A percentile compares a stretch with the other conserved stretches of the same genome.
Conservation (phyloP, 352 stramenopile genomes). For the Thalassiosira ordinaria region DNA sequence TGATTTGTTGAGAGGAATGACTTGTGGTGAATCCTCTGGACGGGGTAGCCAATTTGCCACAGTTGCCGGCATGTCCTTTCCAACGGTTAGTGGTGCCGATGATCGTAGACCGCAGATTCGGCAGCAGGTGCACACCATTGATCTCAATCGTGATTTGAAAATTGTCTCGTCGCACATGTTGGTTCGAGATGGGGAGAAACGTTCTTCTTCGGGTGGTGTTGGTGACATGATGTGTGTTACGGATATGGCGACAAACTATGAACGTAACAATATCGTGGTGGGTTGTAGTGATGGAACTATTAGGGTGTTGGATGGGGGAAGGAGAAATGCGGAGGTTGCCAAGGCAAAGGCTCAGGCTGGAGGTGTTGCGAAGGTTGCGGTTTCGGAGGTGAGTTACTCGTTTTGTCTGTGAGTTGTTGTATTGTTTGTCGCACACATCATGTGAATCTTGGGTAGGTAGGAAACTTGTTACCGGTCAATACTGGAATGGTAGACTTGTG, state of each 20-base stretch:
- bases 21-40: slow-evolving; percentile 60
- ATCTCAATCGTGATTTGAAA: slow-evolving; percentile 72
- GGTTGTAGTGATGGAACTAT: slow-evolving; percentile 80
- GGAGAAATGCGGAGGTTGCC: slow-evolving; percentile 59
- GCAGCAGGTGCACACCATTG: slow-evolving; percentile 70
- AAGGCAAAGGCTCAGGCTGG: slow-evolving; percentile 67
- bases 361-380: slow-evolving; percentile 66
- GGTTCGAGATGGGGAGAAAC: slow-evolving; percentile 4
- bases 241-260: slow-evolving; percentile 61
- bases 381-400: slow-evolving; percentile 60
- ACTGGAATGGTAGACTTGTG: too few species aligned
- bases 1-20: slow-evolving; percentile 59
- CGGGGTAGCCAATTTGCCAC: slow-evolving; percentile 56
- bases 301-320: slow-evolving; percentile 70
- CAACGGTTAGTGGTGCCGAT: neutral
- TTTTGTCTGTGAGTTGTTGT: neutral
- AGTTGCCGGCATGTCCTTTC: slow-evolving; percentile 58
- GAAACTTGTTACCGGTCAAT: too few species aligned
- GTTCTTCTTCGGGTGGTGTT: slow-evolving; percentile 2
- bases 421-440: neutral
- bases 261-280: slow-evolving; percentile 66
- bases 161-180: slow-evolving; percentile 65
- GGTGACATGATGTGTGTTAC: slow-evolving; percentile 53
- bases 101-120: neutral
- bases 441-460: too few species aligned